Evolutionary conservation across 306 rosid genomes (phyloP), one percentile per base, ranked within the genome.

Genomic region (Senna tora): DNA sequence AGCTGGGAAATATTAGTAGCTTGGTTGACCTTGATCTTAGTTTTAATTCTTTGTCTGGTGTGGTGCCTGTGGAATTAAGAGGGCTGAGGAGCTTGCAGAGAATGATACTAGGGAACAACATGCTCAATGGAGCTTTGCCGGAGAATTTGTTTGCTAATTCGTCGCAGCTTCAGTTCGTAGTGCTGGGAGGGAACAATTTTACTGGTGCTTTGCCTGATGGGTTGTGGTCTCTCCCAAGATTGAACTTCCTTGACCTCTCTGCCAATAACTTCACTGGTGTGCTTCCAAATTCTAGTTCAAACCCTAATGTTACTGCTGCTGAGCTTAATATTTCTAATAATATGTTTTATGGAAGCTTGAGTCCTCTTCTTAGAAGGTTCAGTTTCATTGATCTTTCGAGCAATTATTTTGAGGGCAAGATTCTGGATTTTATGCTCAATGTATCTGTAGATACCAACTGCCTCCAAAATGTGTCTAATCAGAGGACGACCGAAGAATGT

Each of bases 11-110:
- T 82, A 87, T 94, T 49, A 54, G 28, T 61, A 85, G 81, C 82
- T 74, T 94, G 78, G 81, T 89, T 78, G 92, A 86, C 84, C 88
- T 94, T 85, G 98, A 91, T 79, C 90, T 94, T 57, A 84, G 96
- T 73, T 69, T 56, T 72, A 94, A 94, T 85, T 62, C 77, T 54
- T 83, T 93, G 56, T 59, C 79, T 0, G 92, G 90, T 5, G 45
- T 77, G 9, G 43, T 87, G 78, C 85, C 89, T 61, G 54, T 6
- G 9, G 92, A 74, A 60, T 87, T 90, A 70, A 80, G 70, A n/a
- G 85, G 86, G 55, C 76, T 85, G 68, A 84, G 80, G 79, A 89
- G 67, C 92, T 83, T 93, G 89, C 79, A 11, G 60, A 84, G 54
- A 71, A 32, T 93, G 84, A 13, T 74, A 36, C 72, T 93, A 22